A percentile compares a stretch with the other conserved stretches of the same genome.
These are phyloP conservation scores for Gynostemma pentaphyllum DNA, from an alignment of 306 rosid genomes.

Conservation along the genomic window DNA sequence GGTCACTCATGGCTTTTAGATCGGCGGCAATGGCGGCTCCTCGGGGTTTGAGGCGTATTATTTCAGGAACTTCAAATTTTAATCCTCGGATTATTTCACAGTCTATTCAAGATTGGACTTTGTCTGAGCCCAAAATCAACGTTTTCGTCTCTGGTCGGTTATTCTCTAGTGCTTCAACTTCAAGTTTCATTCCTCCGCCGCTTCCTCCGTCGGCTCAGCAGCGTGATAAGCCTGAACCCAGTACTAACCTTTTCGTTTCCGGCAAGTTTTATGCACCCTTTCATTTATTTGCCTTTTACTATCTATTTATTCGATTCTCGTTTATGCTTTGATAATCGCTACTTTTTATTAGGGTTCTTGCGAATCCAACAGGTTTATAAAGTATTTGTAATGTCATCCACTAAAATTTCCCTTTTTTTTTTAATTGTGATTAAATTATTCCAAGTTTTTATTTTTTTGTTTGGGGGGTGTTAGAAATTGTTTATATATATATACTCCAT, in stretches of 20 bases:
- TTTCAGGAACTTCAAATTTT: conserved; percentile 26
- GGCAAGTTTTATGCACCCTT: conserved; percentile 20
- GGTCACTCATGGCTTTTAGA: conserved; percentile 65
- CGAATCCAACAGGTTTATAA: no score
- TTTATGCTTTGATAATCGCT: background rate
- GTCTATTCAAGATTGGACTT: background rate
- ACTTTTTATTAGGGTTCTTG: no score
- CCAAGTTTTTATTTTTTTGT: background rate
- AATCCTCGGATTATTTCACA: background rate
- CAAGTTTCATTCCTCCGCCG: conserved; percentile 39
- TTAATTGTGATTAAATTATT: no score
- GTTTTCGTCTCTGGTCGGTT: conserved; percentile 22
- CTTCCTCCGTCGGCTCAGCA: conserved; percentile 19
- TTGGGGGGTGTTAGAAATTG: background rate
- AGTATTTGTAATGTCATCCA: no score
- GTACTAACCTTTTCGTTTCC: conserved; percentile 80
- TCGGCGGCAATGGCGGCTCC: conserved; percentile 43
- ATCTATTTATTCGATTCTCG: background rate
- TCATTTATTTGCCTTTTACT: background rate
- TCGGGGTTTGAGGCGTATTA: conserved; percentile 38
- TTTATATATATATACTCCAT: background rate
- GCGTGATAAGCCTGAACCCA: conserved; percentile 62
- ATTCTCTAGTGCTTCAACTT: conserved; percentile 30
- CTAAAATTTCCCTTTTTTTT: no score
- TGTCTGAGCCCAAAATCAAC: background rate